Base-by-base conservation (phyloP, 2,329 filamentous ascomycete genomes). In the Emergomyces pasteurianus region DNA sequence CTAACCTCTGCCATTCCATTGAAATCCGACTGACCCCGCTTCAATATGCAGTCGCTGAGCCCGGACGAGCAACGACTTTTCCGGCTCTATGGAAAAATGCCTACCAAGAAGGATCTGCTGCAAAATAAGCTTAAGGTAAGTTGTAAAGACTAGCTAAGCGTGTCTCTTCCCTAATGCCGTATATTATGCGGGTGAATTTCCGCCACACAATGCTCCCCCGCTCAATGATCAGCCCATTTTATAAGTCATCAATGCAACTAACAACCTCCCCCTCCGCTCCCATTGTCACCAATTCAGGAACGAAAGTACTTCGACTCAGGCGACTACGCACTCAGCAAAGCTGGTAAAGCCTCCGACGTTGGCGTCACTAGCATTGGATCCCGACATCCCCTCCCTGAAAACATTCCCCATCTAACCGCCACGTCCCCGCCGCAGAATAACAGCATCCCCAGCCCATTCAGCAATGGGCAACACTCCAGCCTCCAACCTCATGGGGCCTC, bases 241-340 rank as follows among this genome's bases (percentile, higher is more conserved):
- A 12, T 12, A 34, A 12, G 8, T n/a, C 2, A 53, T 21, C 10
- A 31, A 56, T 21, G 2, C 14, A 1, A 12, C n/a, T 43, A 56
- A 50, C 47, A 2, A 31, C 31, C 23, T 8, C 9, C 36, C 53
- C 34, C 8, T 28, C 53, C 53, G n/a, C n/a, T 28, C 36, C 21
- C 21, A n/a, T 38, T 55, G 21, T n/a, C 52, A 38, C 54, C 21
- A 18, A n/a, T 47, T 16, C 68, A 86, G 83, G 94, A 97, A 76
- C 92, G 94, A 80, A 99, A 95, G 80, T 96, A 96, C 80, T 96
- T 96, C 77, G 91, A 96, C 80, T 94, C 89, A 63, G 92, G 91
- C 72, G 91, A 96, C 79, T 96, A 96, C 71, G 92, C 92, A 72
- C 89, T 96, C 79, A 92, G 89, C 76, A 96, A 96, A 81, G 94